Conservation (phyloP, 176 grass and related monocot genomes). For the Bonia amplexicaulis region DNA sequence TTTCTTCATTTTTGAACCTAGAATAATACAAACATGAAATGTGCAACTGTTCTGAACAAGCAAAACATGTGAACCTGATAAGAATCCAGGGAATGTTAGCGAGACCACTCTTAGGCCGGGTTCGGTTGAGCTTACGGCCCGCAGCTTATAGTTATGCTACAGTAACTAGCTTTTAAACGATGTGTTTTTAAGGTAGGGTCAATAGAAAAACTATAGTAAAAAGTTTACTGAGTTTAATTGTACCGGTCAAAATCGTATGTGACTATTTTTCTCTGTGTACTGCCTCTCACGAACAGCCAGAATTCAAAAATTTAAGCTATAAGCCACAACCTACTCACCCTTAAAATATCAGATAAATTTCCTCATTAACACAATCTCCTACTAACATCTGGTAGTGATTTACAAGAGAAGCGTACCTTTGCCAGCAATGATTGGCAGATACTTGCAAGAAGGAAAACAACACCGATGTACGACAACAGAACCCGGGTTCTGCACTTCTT, state of each 20-base stretch:
- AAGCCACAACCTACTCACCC: neutral
- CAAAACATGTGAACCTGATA: neutral
- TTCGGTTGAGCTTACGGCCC: too few relatives aligned
- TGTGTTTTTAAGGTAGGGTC: too few relatives aligned
- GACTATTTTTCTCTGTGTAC: too few relatives aligned
- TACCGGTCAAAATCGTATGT: too few relatives aligned
- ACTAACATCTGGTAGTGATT: neutral
- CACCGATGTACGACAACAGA: conserved; percentile 48
- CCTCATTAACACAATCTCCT: neutral
- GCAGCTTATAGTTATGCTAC: too few relatives aligned
- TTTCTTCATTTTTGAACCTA: neutral
- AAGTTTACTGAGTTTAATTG: too few relatives aligned
- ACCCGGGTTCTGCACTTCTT: conserved; percentile 53
- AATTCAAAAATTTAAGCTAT: too few relatives aligned
- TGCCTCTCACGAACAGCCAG: too few relatives aligned
- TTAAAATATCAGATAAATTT: neutral
- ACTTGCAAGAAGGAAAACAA: conserved; percentile 43
- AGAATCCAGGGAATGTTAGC: neutral
- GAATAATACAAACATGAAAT: neutral
- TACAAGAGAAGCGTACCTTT: conserved; percentile 36
- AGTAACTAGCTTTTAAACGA: too few relatives aligned
- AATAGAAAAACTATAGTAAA: too few relatives aligned
- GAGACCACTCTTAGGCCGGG: neutral
- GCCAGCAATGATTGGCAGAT: conserved; percentile 25
- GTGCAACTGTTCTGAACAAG: neutral